Evolutionary conservation across 2,329 filamentous ascomycete species (phyloP).

Genomic region (Penicillium sp.): DNA sequence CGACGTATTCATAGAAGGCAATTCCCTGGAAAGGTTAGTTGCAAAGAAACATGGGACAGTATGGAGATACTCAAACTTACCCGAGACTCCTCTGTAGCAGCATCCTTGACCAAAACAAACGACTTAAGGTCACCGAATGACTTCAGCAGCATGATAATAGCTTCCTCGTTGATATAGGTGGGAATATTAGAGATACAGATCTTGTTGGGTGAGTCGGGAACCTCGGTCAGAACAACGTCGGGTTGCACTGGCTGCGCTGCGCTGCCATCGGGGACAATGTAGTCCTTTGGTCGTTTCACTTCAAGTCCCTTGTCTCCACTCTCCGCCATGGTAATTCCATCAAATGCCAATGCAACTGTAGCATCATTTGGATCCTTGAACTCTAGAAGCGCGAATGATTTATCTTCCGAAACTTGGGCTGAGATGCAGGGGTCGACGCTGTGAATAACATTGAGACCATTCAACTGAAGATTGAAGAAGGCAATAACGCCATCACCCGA

Average conservation of each 20-base stretch:
- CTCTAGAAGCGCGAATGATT: slow-evolving; percentile 80
- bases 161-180: slow-evolving; percentile 81
- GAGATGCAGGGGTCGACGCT: slow-evolving; percentile 80
- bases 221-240: slow-evolving; percentile 73
- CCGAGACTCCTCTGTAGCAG: slow-evolving; percentile 77
- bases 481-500: slow-evolving; percentile 73
- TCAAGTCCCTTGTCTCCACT: slow-evolving; percentile 63
- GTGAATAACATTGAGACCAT: slow-evolving; percentile 89
- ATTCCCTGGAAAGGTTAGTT: slow-evolving; percentile 64
- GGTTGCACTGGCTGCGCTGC: slow-evolving; percentile 73
- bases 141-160: slow-evolving; percentile 84
- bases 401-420: slow-evolving; percentile 77
- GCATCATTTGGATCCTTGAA: slow-evolving; percentile 86
- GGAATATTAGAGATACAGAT: slow-evolving; percentile 90
- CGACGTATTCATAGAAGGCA: slow-evolving; percentile 92
- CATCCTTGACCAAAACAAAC: slow-evolving; percentile 87
- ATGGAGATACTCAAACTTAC: slow-evolving; percentile 54
- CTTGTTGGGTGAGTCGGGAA: slow-evolving; percentile 93
- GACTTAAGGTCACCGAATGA: slow-evolving; percentile 92
- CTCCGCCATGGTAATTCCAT: slow-evolving; percentile 84
- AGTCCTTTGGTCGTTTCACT: slow-evolving; percentile 90
- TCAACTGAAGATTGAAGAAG: slow-evolving; percentile 96
- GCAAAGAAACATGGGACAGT: slow-evolving; percentile 31
- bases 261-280: slow-evolving; percentile 80
- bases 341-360: slow-evolving; percentile 84